Base-by-base conservation (phyloP, 2,329 filamentous ascomycete genomes). In the Nakataea oryzae region DNA sequence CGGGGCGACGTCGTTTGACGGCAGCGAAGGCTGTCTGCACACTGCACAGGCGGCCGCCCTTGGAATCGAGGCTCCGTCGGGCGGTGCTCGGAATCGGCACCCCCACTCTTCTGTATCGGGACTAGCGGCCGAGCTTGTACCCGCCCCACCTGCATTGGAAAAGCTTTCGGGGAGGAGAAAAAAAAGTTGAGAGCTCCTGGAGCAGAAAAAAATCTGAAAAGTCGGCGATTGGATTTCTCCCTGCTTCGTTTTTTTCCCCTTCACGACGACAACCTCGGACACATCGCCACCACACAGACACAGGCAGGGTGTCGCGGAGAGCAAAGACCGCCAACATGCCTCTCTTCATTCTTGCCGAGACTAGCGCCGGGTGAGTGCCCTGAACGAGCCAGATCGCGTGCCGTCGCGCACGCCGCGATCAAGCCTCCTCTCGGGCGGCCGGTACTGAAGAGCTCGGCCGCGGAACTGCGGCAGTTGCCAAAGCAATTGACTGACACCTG, bases 301-400 rank as follows among this genome's bases (percentile, higher is more conserved):
- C 41, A 50, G 41, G 41, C 41, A 50, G 3, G 41, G 41, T 17
- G 41, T 21, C 56, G 56, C 21, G 56, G 61, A 65, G 59, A 57
- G 61, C 61, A 54, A 41, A 61, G 61, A 58, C 69, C 67, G 69
- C 70, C 76, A 86, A 68, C 67, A 95, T 95, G 90, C 89, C 89
- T 79, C 86, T 95, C 75, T 96, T 96, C 78, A 90, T 97, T 79
- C 87, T 97, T 70, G 89, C 89, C 72, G 93, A 97, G 80, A 97
- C 93, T 75, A 91, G 90, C 78, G 93, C 93, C 75, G 84, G 83
- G 83, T 86, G 76, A 78, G 82, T 80, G 62, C 41, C 21, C 41
- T n/a, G 41, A n/a, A 50, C 41, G 63, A 61, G 59, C 59, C 29
- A 59, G 47, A 61, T 47, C 55, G 54, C 50, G 34, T 21, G 14